Base-by-base conservation (phyloP, 2,329 filamentous ascomycete genomes). In the Neobulgaria alba region DNA sequence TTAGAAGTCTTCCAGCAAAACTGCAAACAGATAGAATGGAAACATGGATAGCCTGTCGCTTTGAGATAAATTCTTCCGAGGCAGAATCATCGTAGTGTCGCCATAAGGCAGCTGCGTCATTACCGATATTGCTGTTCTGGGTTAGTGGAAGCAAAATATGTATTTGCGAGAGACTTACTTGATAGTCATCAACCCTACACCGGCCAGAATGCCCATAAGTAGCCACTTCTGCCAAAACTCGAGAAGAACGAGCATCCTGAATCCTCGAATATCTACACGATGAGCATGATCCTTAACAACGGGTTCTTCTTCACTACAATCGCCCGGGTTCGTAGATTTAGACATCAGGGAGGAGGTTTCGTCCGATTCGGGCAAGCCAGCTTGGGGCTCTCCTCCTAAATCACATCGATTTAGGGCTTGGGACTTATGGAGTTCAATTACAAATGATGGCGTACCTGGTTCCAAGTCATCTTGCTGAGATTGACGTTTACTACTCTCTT, bases 131-230 rank as follows among this genome's bases (percentile, higher is more conserved):
- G 67, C 87, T 94, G 52, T 12, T 10, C 12, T 17, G 20, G 8
- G 26, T 46, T 16, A 50, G 43, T 23, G 10, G n/a, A 10, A n/a
- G 12, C 3, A 20, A 9, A n/a, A 4, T 1, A 4, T 20, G n/a
- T 15, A n/a, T n/a, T n/a, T n/a, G n/a, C n/a, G n/a, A n/a, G n/a
- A n/a, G 17, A 68, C 83, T 63, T 71, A 94, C 88, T 98, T 98
- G 65, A 98, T 98, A 0, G 90, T 96, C 92, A 98, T 98, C 50
- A 98, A 67, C 9, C 92, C 92, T 54, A 95, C 84, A 38, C 92
- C 92, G 4, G 88, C 87, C 47, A 96, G 69, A n/a, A 95, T 75
- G 29, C 82, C 88, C 74, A 98, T 85, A 51, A 95, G 79, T 42
- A 75, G 63, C 62, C 93, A 96, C 19, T 94, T 66, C 57, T 93